Conservation (phyloP, 495 filamentous ascomycete genomes). For the Usnea hakonensis region DNA sequence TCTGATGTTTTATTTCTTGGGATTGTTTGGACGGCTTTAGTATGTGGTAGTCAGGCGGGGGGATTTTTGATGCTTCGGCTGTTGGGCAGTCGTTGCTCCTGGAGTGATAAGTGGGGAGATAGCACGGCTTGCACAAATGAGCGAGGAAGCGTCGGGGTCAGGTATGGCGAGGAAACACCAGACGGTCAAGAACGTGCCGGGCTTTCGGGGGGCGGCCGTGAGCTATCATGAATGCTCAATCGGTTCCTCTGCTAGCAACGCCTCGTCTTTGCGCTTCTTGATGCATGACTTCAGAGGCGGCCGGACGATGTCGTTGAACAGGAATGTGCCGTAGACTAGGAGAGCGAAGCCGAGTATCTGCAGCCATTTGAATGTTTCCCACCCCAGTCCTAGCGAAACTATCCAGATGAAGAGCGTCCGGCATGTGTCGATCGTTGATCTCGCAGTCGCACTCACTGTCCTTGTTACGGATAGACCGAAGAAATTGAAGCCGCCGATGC, state of each 20-base stretch:
- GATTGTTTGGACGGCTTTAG: no score
- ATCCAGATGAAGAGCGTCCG: slow-evolving; percentile 98
- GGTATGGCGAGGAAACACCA: not conserved
- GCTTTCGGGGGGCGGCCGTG: not conserved
- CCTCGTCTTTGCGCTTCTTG: slow-evolving; percentile 38
- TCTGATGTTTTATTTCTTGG: no score
- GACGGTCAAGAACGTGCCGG: not conserved
- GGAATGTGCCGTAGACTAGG: slow-evolving; percentile 91
- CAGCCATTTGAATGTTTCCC: slow-evolving; percentile 97
- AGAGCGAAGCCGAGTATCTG: slow-evolving; percentile 83
- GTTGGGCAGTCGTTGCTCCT: no score
- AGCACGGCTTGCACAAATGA: not conserved
- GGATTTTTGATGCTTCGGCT: no score
- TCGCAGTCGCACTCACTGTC: slow-evolving; percentile 78
- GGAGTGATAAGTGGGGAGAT: no score
- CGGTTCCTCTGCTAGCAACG: slow-evolving; percentile 75
- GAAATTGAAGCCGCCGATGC: slow-evolving; percentile 97
- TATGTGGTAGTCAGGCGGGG: no score
- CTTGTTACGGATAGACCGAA: slow-evolving; percentile 92
- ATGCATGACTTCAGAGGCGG: slow-evolving; percentile 66
- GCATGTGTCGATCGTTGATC: slow-evolving; percentile 95
- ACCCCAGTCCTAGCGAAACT: slow-evolving; percentile 83
- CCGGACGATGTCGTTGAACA: slow-evolving; percentile 87
- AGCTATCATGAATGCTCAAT: slow-evolving; percentile 55
- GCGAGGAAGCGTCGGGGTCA: no score